Evolutionary conservation across 345 rosid species (phyloP).

Genomic region (Gossypium ekmanianum): DNA sequence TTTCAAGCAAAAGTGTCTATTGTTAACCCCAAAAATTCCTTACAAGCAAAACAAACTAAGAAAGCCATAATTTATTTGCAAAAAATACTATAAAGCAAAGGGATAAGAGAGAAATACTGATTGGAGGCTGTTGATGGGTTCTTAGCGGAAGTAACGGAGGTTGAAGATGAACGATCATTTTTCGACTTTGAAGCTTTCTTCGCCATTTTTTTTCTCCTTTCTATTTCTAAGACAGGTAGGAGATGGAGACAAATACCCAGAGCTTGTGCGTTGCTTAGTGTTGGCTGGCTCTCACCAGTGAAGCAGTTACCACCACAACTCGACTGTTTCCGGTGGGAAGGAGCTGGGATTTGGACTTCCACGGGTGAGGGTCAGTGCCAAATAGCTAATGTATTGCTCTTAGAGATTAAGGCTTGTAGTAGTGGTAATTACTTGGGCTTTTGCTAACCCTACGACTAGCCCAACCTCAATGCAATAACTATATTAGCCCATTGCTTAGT

Average conservation of each 20-base stretch:
- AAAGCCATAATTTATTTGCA: neutral
- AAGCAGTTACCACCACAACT: neutral
- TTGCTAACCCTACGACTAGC: neutral
- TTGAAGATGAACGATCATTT: neutral
- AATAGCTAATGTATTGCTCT: neutral
- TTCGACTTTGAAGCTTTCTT: neutral
- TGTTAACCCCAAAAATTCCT: neutral
- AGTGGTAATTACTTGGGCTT: neutral
- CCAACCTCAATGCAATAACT: neutral
- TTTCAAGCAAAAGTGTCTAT: neutral
- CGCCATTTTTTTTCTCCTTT: neutral
- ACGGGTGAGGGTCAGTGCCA: neutral
- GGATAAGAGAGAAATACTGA: conserved; percentile 1
- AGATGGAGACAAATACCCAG: neutral
- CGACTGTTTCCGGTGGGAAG: neutral
- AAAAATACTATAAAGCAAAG: neutral
- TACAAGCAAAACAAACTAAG: neutral
- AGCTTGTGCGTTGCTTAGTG: neutral
- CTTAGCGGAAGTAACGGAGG: neutral
- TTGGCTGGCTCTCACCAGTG: neutral
- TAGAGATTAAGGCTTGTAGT: neutral
- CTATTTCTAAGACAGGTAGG: neutral
- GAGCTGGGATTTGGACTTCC: neutral
- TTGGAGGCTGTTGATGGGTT: neutral
- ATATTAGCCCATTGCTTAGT: neutral